Percentiles rank a stretch among this genome's conserved stretches.
Evolutionary conservation across 148 eudicot genomes (phyloP).

Genomic region (Talinum fruticosum): DNA sequence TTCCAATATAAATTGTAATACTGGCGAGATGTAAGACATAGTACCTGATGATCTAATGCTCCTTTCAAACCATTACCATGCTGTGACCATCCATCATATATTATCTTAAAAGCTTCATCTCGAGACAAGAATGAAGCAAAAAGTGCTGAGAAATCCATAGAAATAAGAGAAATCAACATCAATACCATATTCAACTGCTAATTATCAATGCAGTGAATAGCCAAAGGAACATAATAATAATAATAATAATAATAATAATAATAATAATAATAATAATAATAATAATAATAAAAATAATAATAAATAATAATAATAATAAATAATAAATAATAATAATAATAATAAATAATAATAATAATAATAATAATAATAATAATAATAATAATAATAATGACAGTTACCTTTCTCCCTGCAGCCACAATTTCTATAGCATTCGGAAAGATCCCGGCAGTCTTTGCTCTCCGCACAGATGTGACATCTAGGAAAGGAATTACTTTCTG

Average conservation of each 20-base stretch:
- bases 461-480: constrained; percentile 74
- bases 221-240: neutral
- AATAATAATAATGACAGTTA: constrained; percentile 21
- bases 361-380: neutral
- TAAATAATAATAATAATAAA: too few species aligned
- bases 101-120: constrained; percentile 90
- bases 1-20: neutral
- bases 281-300: constrained; percentile 3
- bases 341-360: neutral
- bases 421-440: constrained; percentile 98
- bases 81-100: constrained; percentile 72
- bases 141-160: constrained; percentile 52
- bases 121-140: constrained; percentile 94
- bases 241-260: neutral
- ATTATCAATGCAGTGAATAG: neutral
- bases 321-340: neutral
- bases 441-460: constrained; percentile 93
- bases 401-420: constrained; percentile 73
- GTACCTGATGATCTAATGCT: constrained; percentile 52
- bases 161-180: constrained; percentile 15
- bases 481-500: constrained; percentile 80
- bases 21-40: constrained; percentile 7
- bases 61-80: constrained; percentile 44
- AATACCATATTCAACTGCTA: neutral
- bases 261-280: neutral